Evolutionary conservation across 495 filamentous ascomycete genomes (phyloP).

Genomic region (Trichoderma erinaceum): DNA sequence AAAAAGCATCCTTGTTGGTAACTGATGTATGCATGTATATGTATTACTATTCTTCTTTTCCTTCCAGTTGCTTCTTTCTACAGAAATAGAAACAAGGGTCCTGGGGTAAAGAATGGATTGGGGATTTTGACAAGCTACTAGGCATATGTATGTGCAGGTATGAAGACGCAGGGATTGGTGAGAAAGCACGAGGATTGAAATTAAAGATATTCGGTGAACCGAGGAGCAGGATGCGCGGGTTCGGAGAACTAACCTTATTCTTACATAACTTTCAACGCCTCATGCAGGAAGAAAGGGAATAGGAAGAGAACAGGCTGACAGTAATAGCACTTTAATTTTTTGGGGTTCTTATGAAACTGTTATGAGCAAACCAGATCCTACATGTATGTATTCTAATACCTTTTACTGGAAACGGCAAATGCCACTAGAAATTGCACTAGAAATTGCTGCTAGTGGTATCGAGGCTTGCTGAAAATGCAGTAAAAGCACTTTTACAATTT

Average conservation of each 20-base stretch:
- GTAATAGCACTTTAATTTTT: not conserved
- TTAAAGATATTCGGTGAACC: constrained; percentile 7
- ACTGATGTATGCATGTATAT: not conserved
- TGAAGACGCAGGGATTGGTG: not conserved
- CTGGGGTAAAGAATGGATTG: not conserved
- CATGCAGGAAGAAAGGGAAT: not conserved
- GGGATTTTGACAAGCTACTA: not conserved
- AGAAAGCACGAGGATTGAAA: not conserved
- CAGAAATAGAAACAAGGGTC: constrained; percentile 3
- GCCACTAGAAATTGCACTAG: no score
- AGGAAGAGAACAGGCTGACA: not conserved
- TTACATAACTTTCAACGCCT: constrained; percentile 5
- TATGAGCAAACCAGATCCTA: no score
- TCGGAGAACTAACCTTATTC: constrained; percentile 10
- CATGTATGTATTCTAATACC: no score
- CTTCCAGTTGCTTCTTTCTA: not conserved
- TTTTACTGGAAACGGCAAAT: no score
- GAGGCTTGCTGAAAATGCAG: no score
- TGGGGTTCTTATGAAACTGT: not conserved
- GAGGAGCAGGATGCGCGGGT: not conserved
- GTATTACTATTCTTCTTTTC: not conserved
- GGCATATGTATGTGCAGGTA: not conserved
- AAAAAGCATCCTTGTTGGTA: not conserved
- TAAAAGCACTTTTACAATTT: no score
- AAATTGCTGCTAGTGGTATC: no score